Conservation (phyloP, 1,139 yeast genomes). For the Pichia sp. region DNA sequence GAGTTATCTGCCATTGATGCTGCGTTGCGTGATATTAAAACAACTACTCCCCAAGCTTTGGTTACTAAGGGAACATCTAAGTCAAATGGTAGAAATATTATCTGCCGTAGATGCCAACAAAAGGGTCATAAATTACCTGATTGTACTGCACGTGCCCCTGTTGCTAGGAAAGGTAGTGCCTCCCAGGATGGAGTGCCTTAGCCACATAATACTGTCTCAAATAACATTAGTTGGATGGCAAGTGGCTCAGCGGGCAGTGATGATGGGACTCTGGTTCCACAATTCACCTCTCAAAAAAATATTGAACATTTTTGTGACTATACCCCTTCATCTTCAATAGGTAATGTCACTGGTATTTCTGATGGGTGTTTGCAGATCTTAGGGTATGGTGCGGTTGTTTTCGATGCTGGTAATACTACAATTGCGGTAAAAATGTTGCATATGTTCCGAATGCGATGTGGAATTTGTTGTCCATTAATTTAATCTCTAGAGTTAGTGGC, state of each 20-base stretch:
- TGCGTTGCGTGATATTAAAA: background rate
- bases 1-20: background rate
- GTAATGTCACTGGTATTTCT: background rate
- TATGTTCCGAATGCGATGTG: background rate
- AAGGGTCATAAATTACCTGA: background rate
- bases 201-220: too few species aligned
- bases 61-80: background rate
- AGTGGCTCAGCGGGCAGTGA: background rate
- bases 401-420: background rate
- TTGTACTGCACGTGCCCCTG: background rate
- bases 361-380: background rate
- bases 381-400: background rate
- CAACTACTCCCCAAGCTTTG: background rate
- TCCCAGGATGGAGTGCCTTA: too few species aligned
- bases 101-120: background rate
- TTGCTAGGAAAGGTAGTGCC: background rate
- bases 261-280: background rate
- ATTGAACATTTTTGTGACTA: background rate
- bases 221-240: background rate
- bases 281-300: background rate
- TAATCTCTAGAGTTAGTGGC: background rate
- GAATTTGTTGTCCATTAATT: background rate
- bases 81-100: too few species aligned
- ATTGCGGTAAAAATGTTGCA: background rate
- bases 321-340: background rate